These are phyloP conservation scores for Speleostelium caveatum DNA, from an alignment of 78 protist genomes.

Conservation along the genomic window DNA sequence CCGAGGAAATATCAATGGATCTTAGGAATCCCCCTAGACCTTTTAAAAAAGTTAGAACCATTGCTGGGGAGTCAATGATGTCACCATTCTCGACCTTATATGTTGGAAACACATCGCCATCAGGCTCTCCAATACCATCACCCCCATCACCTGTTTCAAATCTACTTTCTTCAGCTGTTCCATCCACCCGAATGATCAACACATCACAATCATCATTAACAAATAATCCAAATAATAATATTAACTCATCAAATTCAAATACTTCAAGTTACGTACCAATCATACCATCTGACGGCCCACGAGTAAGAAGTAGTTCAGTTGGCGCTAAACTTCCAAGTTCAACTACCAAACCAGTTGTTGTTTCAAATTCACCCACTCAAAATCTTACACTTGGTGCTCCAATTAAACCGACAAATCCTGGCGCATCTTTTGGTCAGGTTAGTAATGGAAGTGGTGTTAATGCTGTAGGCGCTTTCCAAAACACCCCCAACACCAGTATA, in stretches of 20 bases:
- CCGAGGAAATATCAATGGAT: constrained; percentile 58
- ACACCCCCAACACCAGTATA: too few species aligned
- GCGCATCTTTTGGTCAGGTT: too few species aligned
- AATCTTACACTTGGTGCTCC: too few species aligned
- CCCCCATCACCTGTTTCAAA: constrained; percentile 58
- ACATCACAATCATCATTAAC: not conserved
- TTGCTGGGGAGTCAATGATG: not conserved
- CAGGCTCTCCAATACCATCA: constrained; percentile 54
- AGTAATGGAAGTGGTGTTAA: too few species aligned
- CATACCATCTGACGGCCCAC: not conserved
- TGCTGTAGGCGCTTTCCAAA: constrained; percentile 49
- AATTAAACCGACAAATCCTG: too few species aligned
- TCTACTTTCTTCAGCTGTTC: not conserved
- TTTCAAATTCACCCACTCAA: not conserved
- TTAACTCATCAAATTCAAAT: not conserved
- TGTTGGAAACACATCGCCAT: constrained; percentile 7
- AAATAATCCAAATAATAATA: too few species aligned
- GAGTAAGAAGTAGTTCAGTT: not conserved
- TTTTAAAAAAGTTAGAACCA: constrained; percentile 24
- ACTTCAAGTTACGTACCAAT: constrained; percentile 31
- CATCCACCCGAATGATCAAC: not conserved
- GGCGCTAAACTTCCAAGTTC: too few species aligned
- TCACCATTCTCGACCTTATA: constrained; percentile 29
- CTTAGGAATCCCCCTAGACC: constrained; percentile 29
- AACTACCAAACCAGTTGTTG: constrained; percentile 49